Evolutionary conservation across 139 green algal species (phyloP).

Genomic region (Coelastrella sp.): DNA sequence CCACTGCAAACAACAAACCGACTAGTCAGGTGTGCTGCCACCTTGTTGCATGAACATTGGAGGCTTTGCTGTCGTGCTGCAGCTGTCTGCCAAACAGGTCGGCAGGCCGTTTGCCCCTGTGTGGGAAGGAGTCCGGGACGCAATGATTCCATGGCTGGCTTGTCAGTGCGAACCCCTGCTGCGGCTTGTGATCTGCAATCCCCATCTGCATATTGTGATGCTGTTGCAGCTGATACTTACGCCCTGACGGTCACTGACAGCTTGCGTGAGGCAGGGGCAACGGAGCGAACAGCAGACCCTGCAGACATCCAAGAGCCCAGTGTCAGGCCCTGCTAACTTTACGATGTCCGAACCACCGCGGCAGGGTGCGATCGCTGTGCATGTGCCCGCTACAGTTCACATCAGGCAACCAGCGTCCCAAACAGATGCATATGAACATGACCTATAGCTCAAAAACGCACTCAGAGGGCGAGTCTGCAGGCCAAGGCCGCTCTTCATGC

Average conservation of each 20-base stretch:
- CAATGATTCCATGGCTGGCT: no score
- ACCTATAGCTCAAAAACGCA: neutral
- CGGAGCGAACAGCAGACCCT: conserved; percentile 41
- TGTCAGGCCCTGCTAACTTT: neutral
- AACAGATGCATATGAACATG: no score
- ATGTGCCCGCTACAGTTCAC: no score
- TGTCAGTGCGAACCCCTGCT: no score
- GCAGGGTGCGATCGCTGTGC: neutral
- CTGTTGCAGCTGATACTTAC: conserved; percentile 27
- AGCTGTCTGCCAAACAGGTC: no score
- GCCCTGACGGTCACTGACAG: conserved; percentile 52
- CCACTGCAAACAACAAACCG: conserved; percentile 6
- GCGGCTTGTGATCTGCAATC: no score
- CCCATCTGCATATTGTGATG: no score
- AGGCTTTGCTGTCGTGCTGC: no score
- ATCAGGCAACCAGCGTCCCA: no score
- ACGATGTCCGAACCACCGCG: neutral
- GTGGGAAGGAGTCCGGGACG: no score
- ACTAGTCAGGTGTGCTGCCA: neutral
- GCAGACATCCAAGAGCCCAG: neutral
- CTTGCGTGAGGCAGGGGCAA: conserved; percentile 41
- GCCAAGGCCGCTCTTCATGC: conserved; percentile 26
- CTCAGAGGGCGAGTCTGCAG: conserved; percentile 1
- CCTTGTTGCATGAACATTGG: neutral
- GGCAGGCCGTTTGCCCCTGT: no score